Base-by-base conservation (phyloP, 495 filamentous ascomycete genomes). In the Xylaria venustula region DNA sequence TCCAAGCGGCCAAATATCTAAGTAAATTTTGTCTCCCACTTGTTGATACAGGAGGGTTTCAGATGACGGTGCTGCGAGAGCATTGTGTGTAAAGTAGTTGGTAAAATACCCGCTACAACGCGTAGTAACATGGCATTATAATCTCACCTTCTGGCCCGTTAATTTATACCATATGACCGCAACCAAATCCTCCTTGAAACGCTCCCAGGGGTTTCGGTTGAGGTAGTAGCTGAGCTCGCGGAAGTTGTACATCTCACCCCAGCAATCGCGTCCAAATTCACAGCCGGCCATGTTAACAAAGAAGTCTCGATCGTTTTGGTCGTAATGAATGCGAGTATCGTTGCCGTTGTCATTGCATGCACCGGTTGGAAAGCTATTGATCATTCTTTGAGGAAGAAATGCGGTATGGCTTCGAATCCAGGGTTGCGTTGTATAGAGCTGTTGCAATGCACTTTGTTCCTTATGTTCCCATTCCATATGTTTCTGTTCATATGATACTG, bases 381-480 rank as follows among this genome's bases (percentile, higher is more conserved):
- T 90, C 73, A 84, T 89, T 58, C 94, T 88, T 68, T 98, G 95
- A 9, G 90, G 88, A 41, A 97, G 82, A 76, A 99, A 98, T 3
- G 88, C 93, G 0, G 92, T 89, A 54, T 91, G 88, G 41, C 88
- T 87, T 59, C 94, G 87, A 61, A 98, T 86, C 95, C 94, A 98
- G 1, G 94, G 90, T 68, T 98, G 94, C 63, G 87, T 88, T 32
- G 79, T 84, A 73, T 98, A 99, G 44, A 99, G 81, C 72, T 95
- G 90, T 73, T 98, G 92, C 42, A 99, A 74, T 14, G 94, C 89
- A 71, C 97, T 91, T 71, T 99, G 94, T 68, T 99, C 94, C 68
- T 97, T 98, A 77, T 98, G 95, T 68, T 94, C 92, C 94, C 94
- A 99, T 61, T 97, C 84, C 93, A 97, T 98, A 69, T 99, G 94